Evolutionary conservation across 352 stramenopile genomes (phyloP).

Genomic region (Aphanomyces stellatus): DNA sequence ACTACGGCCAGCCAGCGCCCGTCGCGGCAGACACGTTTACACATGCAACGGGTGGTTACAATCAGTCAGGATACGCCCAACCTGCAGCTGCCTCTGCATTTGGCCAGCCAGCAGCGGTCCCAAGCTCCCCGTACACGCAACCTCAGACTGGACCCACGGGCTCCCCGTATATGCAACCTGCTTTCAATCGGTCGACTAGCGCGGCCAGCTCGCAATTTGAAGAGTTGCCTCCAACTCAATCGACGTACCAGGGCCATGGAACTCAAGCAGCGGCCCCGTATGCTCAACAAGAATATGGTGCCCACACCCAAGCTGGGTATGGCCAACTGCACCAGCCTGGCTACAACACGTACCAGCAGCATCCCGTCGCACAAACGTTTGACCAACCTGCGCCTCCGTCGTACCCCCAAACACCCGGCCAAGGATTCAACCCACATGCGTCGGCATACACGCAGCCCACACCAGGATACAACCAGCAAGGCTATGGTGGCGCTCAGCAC

Average conservation of each 20-base stretch:
- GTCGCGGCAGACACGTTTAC: too few species aligned
- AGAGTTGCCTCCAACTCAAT: not conserved
- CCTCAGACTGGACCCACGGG: too few species aligned
- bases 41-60: not conserved
- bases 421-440: not conserved
- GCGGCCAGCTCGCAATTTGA: not conserved
- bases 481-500: not conserved
- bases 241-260: not conserved
- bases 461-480: not conserved
- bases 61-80: not conserved
- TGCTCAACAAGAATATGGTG: not conserved
- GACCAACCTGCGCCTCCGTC: not conserved
- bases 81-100: not conserved
- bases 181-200: not conserved
- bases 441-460: not conserved
- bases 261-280: not conserved
- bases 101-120: not conserved
- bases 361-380: constrained; percentile 3
- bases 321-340: too few species aligned
- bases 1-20: too few species aligned
- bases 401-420: not conserved
- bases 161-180: not conserved
- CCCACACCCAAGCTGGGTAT: not conserved
- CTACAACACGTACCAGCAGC: too few species aligned
- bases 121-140: too few species aligned